Evolutionary conservation across 2,329 filamentous ascomycete genomes (phyloP), one percentile per base, ranked within the genome.

Genomic region (Hymenotorrendiella dingleyae): DNA sequence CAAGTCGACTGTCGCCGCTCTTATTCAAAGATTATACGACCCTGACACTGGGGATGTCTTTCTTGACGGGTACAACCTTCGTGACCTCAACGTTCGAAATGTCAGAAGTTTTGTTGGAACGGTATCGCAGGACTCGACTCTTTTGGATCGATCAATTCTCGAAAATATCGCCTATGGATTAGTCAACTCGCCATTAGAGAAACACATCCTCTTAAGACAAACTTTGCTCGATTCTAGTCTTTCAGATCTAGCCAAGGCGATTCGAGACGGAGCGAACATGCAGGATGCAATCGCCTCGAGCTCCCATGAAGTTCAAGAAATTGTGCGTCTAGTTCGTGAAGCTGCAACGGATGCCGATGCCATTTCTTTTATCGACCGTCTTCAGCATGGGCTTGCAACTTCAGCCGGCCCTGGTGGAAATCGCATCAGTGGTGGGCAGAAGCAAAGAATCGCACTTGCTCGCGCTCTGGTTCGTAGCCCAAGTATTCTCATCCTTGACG

Each of bases 311-410:
- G 32, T 42, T 11, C 30, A 35, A 19, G 70, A 78, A 42, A 50
- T 50, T 16, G 36, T 43, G 4, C 24, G 36, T 3, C 23, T 47
- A 3, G 45, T 40, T 11, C 38, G 40, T 17, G 59, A 54, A 12
- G 73, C 78, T 24, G 71, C 76, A 3, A 62, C 58, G 6, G 65
- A 82, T 24, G 79, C 80, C 0, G 78, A 83, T 58, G 79, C 75
- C 0, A 63, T 67, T 30, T 55, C 54, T 12, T 83, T 79, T 55
- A 77, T 77, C 53, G 62, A 65, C 36, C 64, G 60, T 3, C 67
- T 76, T 2, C 26, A 42, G 28, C 32, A 42, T 28, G 39, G 30
- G 7, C 21, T 35, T 29, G 39, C 30, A 9, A 42, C 39, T 10
- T 35, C 30, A 14, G 39, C 23, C 7, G 39, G 39, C 7, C 32